Evolutionary conservation across 169 alveolate genomes (phyloP).

Genomic region (Plasmodium gonderi): DNA sequence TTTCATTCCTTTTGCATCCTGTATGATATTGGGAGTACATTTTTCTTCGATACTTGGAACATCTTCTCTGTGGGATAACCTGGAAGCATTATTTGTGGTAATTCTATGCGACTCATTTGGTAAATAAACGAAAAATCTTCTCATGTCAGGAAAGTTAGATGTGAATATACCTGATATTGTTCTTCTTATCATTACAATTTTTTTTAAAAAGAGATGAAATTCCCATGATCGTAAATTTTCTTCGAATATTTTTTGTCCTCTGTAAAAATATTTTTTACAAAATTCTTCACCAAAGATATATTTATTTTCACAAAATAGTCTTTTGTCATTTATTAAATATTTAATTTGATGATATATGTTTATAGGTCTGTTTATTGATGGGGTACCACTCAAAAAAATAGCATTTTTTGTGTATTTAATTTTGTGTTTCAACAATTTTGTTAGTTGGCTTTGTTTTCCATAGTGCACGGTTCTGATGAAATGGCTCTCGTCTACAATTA

Average conservation of each 20-base stretch:
- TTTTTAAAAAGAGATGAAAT: conserved; percentile 36
- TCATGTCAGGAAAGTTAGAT: conserved; percentile 24
- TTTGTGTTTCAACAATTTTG: conserved; percentile 29
- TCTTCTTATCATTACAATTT: conserved; percentile 61
- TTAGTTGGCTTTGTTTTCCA: conserved; percentile 55
- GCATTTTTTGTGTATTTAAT: conserved; percentile 16
- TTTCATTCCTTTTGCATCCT: not conserved
- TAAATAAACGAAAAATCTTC: conserved; percentile 18
- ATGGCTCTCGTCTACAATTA: conserved; percentile 62
- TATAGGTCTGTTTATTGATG: conserved; percentile 63
- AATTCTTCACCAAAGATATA: conserved; percentile 50
- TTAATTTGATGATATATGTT: conserved; percentile 63
- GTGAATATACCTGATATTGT: conserved; percentile 3
- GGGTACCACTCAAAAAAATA: conserved; percentile 52
- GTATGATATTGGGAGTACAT: not conserved
- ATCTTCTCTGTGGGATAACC: not conserved
- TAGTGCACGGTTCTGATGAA: conserved; percentile 41
- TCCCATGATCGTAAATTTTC: conserved; percentile 72
- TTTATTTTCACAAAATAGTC: conserved; percentile 33
- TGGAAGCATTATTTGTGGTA: not conserved
- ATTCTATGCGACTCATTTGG: not conserved
- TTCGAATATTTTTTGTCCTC: conserved; percentile 56
- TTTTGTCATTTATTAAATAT: conserved; percentile 37
- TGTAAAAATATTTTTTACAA: conserved; percentile 53
- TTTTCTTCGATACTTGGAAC: not conserved